These are phyloP conservation scores for Pseudoneurospora amorphoporcata DNA, from an alignment of 495 filamentous ascomycete genomes.

Conservation along the genomic window DNA sequence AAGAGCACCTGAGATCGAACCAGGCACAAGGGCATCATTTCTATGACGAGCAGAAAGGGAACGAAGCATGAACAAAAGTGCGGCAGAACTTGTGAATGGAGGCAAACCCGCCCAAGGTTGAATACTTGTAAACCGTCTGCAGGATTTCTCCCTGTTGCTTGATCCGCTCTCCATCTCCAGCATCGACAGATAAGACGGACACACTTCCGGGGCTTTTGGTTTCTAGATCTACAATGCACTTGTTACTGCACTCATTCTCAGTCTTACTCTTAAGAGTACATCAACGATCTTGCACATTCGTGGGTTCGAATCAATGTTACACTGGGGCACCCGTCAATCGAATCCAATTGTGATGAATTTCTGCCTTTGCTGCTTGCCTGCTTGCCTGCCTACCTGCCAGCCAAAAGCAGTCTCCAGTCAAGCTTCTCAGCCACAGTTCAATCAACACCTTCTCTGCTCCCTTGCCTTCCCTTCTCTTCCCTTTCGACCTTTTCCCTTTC, in stretches of 20 bases:
- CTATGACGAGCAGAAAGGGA: neutral
- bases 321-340: neutral
- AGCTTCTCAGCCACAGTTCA: neutral
- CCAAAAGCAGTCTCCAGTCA: neutral
- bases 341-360: neutral
- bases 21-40: neutral
- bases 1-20: neutral
- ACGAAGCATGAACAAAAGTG: neutral
- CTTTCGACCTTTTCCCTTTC: neutral
- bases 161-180: neutral
- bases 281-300: neutral
- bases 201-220: neutral
- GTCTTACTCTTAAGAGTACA: neutral
- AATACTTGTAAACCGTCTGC: neutral
- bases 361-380: neutral
- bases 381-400: neutral
- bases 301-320: neutral
- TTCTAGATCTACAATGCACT: neutral
- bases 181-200: neutral
- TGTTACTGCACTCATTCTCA: neutral
- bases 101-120: neutral
- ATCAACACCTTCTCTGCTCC: neutral
- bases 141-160: neutral
- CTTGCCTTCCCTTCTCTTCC: neutral
- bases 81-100: neutral